Evolutionary conservation across 768 basidiomycete species (phyloP).

Genomic region (Tylopilus rubrobrunneus): DNA sequence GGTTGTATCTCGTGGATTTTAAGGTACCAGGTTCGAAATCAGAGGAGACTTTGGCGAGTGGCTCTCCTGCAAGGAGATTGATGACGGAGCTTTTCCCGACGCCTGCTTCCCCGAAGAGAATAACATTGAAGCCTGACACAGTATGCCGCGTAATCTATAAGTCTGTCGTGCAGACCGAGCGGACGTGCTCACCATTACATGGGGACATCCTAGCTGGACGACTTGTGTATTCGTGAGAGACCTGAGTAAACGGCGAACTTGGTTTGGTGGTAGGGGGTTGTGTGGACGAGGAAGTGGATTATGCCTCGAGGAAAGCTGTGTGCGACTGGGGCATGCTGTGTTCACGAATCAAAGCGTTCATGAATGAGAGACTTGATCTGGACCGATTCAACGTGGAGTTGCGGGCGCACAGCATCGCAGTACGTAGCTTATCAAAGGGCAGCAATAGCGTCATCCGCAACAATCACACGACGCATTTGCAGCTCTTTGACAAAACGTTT

Average conservation of each 20-base stretch:
- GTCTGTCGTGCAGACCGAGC: not conserved
- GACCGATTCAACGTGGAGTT: conserved; percentile 11
- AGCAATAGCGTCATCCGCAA: conserved; percentile 10
- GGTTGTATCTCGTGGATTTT: conserved; percentile 23
- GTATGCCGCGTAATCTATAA: not conserved
- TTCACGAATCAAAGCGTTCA: not conserved
- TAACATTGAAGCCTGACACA: conserved; percentile 20
- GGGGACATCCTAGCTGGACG: conserved; percentile 13
- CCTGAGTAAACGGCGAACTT: not conserved
- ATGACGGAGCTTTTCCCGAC: conserved; percentile 44
- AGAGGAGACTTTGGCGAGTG: conserved; percentile 30
- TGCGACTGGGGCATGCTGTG: not conserved
- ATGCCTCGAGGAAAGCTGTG: conserved; percentile 7
- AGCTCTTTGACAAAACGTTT: not conserved
- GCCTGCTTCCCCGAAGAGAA: conserved; percentile 31
- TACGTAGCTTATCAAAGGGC: not conserved
- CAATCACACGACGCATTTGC: conserved; percentile 5
- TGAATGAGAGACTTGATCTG: conserved; percentile 6
- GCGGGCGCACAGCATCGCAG: conserved; percentile 17
- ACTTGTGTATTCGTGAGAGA: conserved; percentile 11
- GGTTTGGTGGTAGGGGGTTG: not conserved
- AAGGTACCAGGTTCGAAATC: conserved; percentile 34
- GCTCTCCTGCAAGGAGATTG: conserved; percentile 36
- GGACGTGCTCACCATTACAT: conserved; percentile 12
- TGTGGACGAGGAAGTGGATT: conserved; percentile 4